Evolutionary conservation across 805 yeast species (phyloP).

Genomic region (Yamadazyma philogaea): DNA sequence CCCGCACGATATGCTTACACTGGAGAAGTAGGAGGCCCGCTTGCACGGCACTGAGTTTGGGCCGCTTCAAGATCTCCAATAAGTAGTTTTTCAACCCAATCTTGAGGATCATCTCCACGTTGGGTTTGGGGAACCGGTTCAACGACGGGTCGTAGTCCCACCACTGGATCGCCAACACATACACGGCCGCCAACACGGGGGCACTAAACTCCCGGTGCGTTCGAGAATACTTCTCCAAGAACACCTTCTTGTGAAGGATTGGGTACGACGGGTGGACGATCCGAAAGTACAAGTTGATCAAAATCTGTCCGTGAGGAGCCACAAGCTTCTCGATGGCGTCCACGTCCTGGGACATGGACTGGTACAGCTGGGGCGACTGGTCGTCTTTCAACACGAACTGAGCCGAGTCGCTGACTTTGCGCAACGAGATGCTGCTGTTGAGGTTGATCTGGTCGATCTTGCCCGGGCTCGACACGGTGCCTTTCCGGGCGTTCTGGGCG

Average conservation of each 20-base stretch:
- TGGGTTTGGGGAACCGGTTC: conserved; percentile 75
- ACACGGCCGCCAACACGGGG: conserved; percentile 86
- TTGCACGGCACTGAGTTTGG: conserved; percentile 88
- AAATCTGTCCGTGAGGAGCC: conserved; percentile 86
- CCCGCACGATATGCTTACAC: conserved; percentile 44
- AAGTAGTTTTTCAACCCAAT: conserved; percentile 67
- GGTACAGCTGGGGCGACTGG: conserved; percentile 64
- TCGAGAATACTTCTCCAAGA: conserved; percentile 83
- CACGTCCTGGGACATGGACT: conserved; percentile 68
- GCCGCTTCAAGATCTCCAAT: conserved; percentile 73
- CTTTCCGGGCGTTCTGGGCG: conserved; percentile 19
- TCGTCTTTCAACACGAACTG: conserved; percentile 82
- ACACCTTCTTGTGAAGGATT: conserved; percentile 84
- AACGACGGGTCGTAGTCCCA: conserved; percentile 87
- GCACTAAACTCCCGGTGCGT: conserved; percentile 92
- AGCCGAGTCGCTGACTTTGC: conserved; percentile 74
- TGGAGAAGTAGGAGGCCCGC: conserved; percentile 81
- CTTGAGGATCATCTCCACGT: conserved; percentile 47
- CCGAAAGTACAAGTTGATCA: conserved; percentile 77
- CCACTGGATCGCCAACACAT: conserved; percentile 86
- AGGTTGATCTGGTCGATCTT: conserved; percentile 80
- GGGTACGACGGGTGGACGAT: conserved; percentile 91
- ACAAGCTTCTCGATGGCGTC: conserved; percentile 82
- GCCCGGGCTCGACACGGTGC: conserved; percentile 35
- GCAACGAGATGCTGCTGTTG: conserved; percentile 58